Percentiles rank a stretch among this genome's conserved stretches.
Conservation (phyloP, 257 asterid species). For the Paraleonurus japonicus region DNA sequence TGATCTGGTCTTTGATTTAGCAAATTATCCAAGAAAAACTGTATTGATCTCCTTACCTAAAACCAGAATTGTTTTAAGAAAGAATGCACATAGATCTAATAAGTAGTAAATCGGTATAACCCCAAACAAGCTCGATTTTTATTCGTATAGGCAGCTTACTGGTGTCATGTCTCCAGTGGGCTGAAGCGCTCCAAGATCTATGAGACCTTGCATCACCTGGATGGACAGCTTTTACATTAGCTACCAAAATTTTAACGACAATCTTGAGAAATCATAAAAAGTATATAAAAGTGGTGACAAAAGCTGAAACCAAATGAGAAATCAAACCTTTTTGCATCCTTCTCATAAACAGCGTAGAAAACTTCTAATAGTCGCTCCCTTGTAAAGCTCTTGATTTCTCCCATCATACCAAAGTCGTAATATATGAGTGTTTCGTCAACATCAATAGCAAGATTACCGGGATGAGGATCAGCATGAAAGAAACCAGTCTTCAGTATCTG, state of each 20-base stretch:
- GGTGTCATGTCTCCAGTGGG: slow-evolving; percentile 95
- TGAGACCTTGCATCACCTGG: slow-evolving; percentile 87
- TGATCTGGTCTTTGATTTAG: slow-evolving; percentile 81
- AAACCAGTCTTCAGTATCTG: slow-evolving; percentile 96
- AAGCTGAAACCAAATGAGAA: background rate
- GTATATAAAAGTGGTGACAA: background rate
- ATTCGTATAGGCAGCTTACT: slow-evolving; percentile 38
- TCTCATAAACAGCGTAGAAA: slow-evolving; percentile 93
- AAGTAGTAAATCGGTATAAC: background rate
- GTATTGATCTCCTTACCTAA: slow-evolving; percentile 91
- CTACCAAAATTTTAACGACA: background rate
- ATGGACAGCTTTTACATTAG: slow-evolving; percentile 14
- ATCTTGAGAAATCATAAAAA: background rate
- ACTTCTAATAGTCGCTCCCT: slow-evolving; percentile 74
- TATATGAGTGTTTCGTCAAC: slow-evolving; percentile 87
- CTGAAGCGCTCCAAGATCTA: slow-evolving; percentile 95
- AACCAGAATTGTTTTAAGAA: background rate
- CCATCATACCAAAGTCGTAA: slow-evolving; percentile 99
- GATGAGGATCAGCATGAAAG: slow-evolving; percentile 99
- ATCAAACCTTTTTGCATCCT: slow-evolving; percentile 86
- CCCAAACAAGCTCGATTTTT: background rate
- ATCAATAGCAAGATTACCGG: slow-evolving; percentile 96
- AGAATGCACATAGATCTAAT: background rate
- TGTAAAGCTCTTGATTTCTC: slow-evolving; percentile 89
- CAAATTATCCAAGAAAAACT: slow-evolving; percentile 94